phyloP scores from a whole-genome alignment of 106 monocot genomes.

The Posidonia australis region DNA sequence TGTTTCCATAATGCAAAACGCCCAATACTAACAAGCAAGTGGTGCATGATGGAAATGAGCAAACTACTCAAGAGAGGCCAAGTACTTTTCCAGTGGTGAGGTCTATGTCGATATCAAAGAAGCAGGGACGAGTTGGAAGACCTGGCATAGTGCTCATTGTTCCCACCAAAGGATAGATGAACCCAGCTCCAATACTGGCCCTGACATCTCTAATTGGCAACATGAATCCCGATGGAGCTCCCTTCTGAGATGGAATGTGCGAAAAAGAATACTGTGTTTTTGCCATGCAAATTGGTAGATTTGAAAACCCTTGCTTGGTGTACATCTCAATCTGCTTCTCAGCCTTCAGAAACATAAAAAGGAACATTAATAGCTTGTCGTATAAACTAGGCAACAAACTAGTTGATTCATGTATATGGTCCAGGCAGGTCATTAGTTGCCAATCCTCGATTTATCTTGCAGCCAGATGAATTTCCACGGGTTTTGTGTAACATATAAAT shows the following conservation, averaged over 20 bases:
- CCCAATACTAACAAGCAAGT: no score
- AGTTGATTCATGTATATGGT: not conserved
- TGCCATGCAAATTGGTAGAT: slow-evolving; percentile 91
- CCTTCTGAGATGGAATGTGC: slow-evolving; percentile 50
- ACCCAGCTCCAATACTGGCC: slow-evolving; percentile 96
- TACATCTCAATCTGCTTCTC: slow-evolving; percentile 95
- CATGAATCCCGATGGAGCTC: slow-evolving; percentile 77
- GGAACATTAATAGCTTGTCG: not conserved
- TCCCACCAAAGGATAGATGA: slow-evolving; percentile 83
- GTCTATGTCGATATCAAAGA: slow-evolving; percentile 92
- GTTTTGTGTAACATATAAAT: no score
- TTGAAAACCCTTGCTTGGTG: slow-evolving; percentile 78
- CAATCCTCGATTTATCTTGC: no score
- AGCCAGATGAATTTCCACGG: no score
- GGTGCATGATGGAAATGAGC: no score
- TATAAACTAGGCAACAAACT: not conserved
- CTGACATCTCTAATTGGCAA: slow-evolving; percentile 89
- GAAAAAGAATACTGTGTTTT: slow-evolving; percentile 99
- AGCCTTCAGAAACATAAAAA: slow-evolving; percentile 29
- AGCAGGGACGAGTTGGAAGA: slow-evolving; percentile 94
- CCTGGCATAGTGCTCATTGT: slow-evolving; percentile 99
- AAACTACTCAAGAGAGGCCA: slow-evolving; percentile 56
- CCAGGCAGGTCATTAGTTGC: no score
- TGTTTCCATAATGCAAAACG: no score
- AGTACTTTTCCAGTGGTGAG: slow-evolving; percentile 65